Evolutionary conservation across 768 basidiomycete species (phyloP).

Genomic region (Phaeotremella fagi): DNA sequence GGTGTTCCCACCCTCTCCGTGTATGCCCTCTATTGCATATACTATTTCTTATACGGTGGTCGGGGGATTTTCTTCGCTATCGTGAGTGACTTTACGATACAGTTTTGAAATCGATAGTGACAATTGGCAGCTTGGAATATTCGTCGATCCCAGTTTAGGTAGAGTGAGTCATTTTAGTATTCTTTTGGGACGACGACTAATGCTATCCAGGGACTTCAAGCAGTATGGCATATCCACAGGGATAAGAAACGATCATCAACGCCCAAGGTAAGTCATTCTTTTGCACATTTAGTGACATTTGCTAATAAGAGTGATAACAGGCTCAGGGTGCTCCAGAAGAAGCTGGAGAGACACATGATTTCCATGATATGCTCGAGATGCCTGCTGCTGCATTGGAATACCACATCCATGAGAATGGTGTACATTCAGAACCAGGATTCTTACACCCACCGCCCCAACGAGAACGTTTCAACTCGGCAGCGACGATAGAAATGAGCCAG

Average conservation of each 20-base stretch:
- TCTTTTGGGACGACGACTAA: neutral
- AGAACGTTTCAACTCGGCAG: neutral
- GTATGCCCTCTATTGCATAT: constrained; percentile 21
- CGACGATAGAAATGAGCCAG: neutral
- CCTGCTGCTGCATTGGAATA: neutral
- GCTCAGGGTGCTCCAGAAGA: too few species aligned
- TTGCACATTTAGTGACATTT: too few species aligned
- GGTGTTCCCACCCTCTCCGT: constrained; percentile 4
- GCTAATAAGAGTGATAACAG: too few species aligned
- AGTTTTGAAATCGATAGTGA: neutral
- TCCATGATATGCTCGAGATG: neutral
- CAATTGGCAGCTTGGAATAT: neutral
- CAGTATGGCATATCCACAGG: neutral
- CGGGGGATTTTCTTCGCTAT: constrained; percentile 24
- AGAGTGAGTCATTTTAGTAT: neutral
- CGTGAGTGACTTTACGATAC: neutral
- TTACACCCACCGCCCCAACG: neutral
- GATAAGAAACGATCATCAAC: neutral
- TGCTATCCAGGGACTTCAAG: neutral
- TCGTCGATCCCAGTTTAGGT: neutral
- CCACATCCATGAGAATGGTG: neutral
- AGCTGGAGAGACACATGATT: neutral
- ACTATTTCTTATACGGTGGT: constrained; percentile 26
- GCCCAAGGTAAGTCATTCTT: neutral
- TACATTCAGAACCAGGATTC: neutral